Percentiles rank a stretch among this genome's conserved stretches.
phyloP scores from a whole-genome alignment of 225 moss, liverwort and hornwort genomes.

The Rhytidiadelphus loreus region DNA sequence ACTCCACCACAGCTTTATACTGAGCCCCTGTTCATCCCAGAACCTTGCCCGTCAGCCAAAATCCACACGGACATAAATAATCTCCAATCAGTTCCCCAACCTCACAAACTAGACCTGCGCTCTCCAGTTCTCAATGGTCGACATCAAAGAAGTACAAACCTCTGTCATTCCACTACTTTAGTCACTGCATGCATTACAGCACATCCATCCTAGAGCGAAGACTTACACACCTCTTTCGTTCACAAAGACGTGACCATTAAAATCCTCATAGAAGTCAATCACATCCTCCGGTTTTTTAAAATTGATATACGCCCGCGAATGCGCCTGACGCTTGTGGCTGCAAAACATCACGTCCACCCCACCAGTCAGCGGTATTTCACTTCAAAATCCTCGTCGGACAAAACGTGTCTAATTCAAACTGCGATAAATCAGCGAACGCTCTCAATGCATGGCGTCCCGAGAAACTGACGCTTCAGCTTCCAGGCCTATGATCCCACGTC shows the following conservation, averaged over 20 bases:
- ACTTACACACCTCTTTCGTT: slow-evolving; percentile 63
- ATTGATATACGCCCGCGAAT: slow-evolving; percentile 80
- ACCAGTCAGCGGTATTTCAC: neutral
- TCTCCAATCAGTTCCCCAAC: neutral
- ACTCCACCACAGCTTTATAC: slow-evolving; percentile 71
- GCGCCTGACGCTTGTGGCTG: slow-evolving; percentile 69
- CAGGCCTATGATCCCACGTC: neutral
- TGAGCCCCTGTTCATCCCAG: slow-evolving; percentile 51
- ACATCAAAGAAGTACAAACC: neutral
- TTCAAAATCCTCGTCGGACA: neutral
- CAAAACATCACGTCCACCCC: neutral
- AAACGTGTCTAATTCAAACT: neutral
- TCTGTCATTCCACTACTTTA: neutral
- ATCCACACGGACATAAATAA: neutral
- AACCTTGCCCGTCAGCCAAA: neutral
- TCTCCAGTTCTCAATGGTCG: neutral
- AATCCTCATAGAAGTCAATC: slow-evolving; percentile 69
- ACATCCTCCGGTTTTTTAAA: slow-evolving; percentile 92
- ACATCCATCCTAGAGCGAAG: neutral
- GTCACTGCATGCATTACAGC: neutral
- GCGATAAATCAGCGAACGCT: neutral
- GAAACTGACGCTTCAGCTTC: neutral
- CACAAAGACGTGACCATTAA: slow-evolving; percentile 79
- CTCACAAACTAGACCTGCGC: neutral
- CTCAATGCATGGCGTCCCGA: neutral